Evolutionary conservation across 1,284 basidiomycete genomes (phyloP).

Genomic region (Heterobasidion parviporum): DNA sequence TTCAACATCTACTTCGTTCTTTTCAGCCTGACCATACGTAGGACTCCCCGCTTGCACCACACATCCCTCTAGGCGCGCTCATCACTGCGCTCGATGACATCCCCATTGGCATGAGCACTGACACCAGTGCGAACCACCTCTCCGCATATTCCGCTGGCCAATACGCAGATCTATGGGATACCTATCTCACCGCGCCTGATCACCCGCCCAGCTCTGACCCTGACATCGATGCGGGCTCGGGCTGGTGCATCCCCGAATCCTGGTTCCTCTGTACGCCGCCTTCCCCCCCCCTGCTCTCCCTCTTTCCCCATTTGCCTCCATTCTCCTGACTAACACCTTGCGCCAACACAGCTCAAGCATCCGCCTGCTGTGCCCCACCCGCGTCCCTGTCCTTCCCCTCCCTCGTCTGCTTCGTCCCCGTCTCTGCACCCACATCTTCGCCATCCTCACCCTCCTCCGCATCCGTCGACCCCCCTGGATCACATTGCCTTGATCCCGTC

Average conservation of each 20-base stretch:
- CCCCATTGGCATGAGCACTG: constrained; percentile 18
- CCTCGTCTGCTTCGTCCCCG: constrained; percentile 21
- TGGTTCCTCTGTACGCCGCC: constrained; percentile 24
- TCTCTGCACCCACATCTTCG: constrained; percentile 35
- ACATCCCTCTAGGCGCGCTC: constrained; percentile 44
- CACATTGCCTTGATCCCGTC: constrained; percentile 48
- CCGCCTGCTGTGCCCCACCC: neutral
- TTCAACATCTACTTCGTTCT: neutral
- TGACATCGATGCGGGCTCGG: constrained; percentile 16
- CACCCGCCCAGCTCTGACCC: constrained; percentile 5
- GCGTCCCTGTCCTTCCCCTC: neutral
- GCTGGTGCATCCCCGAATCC: constrained; percentile 51
- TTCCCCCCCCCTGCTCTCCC: neutral
- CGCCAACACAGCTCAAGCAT: neutral
- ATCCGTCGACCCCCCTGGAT: constrained; percentile 26
- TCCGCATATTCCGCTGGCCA: neutral
- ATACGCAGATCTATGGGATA: constrained; percentile 34
- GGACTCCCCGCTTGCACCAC: constrained; percentile 40
- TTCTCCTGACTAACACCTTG: too few relatives aligned
- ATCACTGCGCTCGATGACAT: constrained; percentile 54
- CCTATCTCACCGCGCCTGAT: constrained; percentile 24
- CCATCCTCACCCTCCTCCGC: constrained; percentile 43
- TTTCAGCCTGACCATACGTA: neutral
- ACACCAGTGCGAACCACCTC: neutral
- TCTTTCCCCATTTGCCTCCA: too few relatives aligned